Evolutionary conservation across 2,329 filamentous ascomycete genomes (phyloP), one percentile per base, ranked within the genome.

Genomic region (Dactylella cylindrospora): DNA sequence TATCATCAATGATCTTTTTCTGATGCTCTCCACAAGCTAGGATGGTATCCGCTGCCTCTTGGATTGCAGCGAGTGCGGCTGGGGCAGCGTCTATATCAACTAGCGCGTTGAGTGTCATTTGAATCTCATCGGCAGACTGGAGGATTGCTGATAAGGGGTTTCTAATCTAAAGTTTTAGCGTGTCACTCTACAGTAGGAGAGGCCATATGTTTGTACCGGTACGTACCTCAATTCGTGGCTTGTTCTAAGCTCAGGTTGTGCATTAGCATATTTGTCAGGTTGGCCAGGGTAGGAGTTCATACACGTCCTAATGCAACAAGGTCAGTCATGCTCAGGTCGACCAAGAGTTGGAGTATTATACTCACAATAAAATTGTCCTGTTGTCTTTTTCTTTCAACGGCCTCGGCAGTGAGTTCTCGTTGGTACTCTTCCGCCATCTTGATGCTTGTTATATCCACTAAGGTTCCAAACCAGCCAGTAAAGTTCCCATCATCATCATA

Each of bases 331-430:
- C 5, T 13, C 12, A 23, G 35, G 25, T n/a, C 38, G 5, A 19
- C 9, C 1, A 17, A 15, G 12, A 5, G 2, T 19, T 52, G 2
- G 3, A 17, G 1, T 15, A 2, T n/a, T 25, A 25, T 81, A 75
- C 88, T 88, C 71, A 89, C 86, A 68, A 90, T 88, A 68, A 90
- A 90, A 65, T 86, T 86, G 68, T 90, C 85, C 69, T 91, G 88
- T 69, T 87, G 84, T 3, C 84, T 75, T 67, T 79, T 81, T 23
- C 78, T 77, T 68, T 82, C 79, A 20, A 82, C 76, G 1, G 80
- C 80, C 53, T 82, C 66, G 8, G 57, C 62, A 2, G 67, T 66
- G 9, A 67, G 35, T 46, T 68, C 65, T 32, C 66, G 60, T 32
- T 69, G 68, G 28, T 68, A 65, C 28, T 65, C 65, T 25, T 65